These are phyloP conservation scores for Picochlorum sp. DNA, from an alignment of 139 green algal genomes.

Conservation along the genomic window DNA sequence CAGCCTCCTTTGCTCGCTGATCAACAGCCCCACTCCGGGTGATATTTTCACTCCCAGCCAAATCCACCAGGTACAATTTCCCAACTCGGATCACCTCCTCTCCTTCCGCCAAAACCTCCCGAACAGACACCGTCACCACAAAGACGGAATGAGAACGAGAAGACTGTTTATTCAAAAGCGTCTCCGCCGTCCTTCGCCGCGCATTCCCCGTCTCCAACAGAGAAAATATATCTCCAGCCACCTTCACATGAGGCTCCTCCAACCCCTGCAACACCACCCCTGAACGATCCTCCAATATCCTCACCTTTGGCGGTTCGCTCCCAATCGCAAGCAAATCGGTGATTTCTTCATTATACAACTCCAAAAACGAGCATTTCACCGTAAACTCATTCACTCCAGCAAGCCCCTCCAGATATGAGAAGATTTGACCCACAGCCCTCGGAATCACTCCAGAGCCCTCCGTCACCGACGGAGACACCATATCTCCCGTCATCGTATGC, in stretches of 20 bases:
- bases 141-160: constrained; percentile 83
- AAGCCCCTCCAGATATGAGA: constrained; percentile 71
- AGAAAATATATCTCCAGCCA: constrained; percentile 72
- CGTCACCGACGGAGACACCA: constrained; percentile 34
- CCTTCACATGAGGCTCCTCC: constrained; percentile 89
- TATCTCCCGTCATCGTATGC: constrained; percentile 91
- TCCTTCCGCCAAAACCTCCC: constrained; percentile 83
- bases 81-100: constrained; percentile 96
- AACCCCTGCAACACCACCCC: constrained; percentile 81
- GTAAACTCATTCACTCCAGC: constrained; percentile 40
- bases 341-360: constrained; percentile 99
- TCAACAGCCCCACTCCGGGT: constrained; percentile 81
- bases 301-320: constrained; percentile 33
- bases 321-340: constrained; percentile 83
- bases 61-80: constrained; percentile 98
- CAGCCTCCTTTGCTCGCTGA: constrained; percentile 79
- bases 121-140: constrained; percentile 55
- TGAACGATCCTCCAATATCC: constrained; percentile 70
- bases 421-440: constrained; percentile 88
- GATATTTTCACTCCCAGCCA: constrained; percentile 95
- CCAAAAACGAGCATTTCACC: constrained; percentile 82
- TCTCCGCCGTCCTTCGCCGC: constrained; percentile 87
- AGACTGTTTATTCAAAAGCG: constrained; percentile 95
- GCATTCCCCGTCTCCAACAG: constrained; percentile 82
- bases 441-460: constrained; percentile 89